phyloP scores from a whole-genome alignment of 805 yeast genomes.

The Nakazawaea sp. region DNA sequence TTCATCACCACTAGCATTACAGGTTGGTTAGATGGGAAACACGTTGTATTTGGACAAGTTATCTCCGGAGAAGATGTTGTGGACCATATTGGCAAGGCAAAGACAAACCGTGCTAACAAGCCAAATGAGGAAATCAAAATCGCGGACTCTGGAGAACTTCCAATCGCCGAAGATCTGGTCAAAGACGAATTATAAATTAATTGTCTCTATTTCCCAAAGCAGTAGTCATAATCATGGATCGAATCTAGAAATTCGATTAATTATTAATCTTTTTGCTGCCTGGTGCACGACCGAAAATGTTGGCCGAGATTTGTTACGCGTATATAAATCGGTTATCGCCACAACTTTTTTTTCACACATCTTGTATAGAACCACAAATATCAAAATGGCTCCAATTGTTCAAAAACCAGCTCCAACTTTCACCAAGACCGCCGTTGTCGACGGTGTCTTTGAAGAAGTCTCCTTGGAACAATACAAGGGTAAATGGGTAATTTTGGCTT shows the following conservation, averaged over 20 bases:
- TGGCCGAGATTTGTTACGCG: too few relatives aligned
- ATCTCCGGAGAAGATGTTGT: slow-evolving; percentile 83
- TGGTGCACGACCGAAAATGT: too few relatives aligned
- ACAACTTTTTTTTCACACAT: too few relatives aligned
- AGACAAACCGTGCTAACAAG: slow-evolving; percentile 63
- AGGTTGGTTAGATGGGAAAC: slow-evolving; percentile 88
- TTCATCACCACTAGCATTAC: slow-evolving; percentile 91
- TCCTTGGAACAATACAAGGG: slow-evolving; percentile 94
- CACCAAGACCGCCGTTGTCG: slow-evolving; percentile 95
- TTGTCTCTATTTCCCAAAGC: too few relatives aligned
- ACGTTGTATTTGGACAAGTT: slow-evolving; percentile 96
- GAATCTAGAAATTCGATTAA: background rate
- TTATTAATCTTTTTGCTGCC: background rate
- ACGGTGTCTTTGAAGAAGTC: slow-evolving; percentile 94
- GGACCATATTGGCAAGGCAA: slow-evolving; percentile 61
- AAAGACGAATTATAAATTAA: slow-evolving; percentile 31
- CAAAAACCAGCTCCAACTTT: slow-evolving; percentile 96
- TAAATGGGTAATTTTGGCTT: slow-evolving; percentile 94
- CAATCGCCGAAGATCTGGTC: too few relatives aligned
- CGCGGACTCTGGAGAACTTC: slow-evolving; percentile 51
- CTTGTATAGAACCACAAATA: too few relatives aligned
- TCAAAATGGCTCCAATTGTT: slow-evolving; percentile 79
- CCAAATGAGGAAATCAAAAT: slow-evolving; percentile 66
- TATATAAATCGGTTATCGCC: too few relatives aligned
- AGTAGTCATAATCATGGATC: slow-evolving; percentile 1